Conservation (phyloP, 2,329 filamentous ascomycete genomes). For the Hymenoscyphus linearis region DNA sequence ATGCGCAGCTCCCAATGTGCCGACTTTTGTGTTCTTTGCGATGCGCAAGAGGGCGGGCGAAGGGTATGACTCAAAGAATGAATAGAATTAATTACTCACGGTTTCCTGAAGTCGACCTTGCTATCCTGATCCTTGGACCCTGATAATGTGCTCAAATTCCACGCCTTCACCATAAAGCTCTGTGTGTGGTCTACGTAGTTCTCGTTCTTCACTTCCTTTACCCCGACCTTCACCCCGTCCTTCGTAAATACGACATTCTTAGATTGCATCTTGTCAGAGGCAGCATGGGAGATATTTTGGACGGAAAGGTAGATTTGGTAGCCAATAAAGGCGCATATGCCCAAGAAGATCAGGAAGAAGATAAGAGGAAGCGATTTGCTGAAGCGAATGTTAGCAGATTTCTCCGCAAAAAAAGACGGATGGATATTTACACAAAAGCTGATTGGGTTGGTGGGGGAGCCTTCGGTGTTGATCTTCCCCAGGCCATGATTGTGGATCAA, state of each 20-base stretch:
- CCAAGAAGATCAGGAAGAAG: conserved; percentile 55
- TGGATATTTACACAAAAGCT: conserved; percentile 28
- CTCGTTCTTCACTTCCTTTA: conserved; percentile 64
- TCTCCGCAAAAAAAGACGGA: neutral
- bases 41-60: neutral
- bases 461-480: conserved; percentile 28
- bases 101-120: conserved; percentile 27
- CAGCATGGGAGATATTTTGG: conserved; percentile 59
- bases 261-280: conserved; percentile 65
- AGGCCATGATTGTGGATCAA: conserved; percentile 30
- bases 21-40: neutral
- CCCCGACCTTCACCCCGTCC: conserved; percentile 66
- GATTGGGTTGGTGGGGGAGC: conserved; percentile 30
- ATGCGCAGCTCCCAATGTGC: neutral
- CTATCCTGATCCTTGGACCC: conserved; percentile 31
- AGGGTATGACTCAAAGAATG: neutral
- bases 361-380: conserved; percentile 60
- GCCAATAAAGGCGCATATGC: conserved; percentile 55
- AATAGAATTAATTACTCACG: conserved; percentile 19
- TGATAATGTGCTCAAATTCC: conserved; percentile 46
- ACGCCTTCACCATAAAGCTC: conserved; percentile 60
- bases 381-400: conserved; percentile 3
- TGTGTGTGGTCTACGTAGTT: conserved; percentile 71
- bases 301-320: conserved; percentile 69
- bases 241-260: conserved; percentile 73